Conservation (phyloP, 371 early-diverging fungal species). For the Lichtheimia ornata region DNA sequence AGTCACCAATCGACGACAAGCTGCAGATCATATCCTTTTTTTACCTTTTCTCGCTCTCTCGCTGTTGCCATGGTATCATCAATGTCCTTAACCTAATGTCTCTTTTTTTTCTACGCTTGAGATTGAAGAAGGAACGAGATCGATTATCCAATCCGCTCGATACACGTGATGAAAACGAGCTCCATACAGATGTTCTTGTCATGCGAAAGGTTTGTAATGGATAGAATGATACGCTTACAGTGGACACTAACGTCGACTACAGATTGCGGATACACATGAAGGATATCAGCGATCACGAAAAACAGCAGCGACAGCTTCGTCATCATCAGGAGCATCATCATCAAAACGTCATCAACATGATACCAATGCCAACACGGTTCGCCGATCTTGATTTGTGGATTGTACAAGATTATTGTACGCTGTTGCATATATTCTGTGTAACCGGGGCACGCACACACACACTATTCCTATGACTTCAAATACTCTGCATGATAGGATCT, state of each 20-base stretch:
- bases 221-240: neutral
- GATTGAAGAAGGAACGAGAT: neutral
- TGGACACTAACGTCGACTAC: neutral
- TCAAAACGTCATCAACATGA: no score
- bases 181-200: neutral
- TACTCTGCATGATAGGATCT: no score
- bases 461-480: no score
- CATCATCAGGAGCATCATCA: no score
- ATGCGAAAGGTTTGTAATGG: neutral
- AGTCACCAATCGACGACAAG: neutral
- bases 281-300: no score
- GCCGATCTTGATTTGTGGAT: no score
- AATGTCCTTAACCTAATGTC: neutral
- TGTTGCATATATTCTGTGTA: no score
- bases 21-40: conserved; percentile 2
- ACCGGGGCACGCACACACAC: no score
- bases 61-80: neutral
- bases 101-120: neutral
- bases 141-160: neutral
- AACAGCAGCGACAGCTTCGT: no score
- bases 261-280: no score
- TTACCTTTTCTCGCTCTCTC: neutral
- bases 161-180: neutral
- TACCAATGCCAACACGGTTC: no score
- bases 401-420: no score